Evolutionary conservation across 306 rosid genomes (phyloP).

Genomic region (Hylodesmum podocarpum): DNA sequence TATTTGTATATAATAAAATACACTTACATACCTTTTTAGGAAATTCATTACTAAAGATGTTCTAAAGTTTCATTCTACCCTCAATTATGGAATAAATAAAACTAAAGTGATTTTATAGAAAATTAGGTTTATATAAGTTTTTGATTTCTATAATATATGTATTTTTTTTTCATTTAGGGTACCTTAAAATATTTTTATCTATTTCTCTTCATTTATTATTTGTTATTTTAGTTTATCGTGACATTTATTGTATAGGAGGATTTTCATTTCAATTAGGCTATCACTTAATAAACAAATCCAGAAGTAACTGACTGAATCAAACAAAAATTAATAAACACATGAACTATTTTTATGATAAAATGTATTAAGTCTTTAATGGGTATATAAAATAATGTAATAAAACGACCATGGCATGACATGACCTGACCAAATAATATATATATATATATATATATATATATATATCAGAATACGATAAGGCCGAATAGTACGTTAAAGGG

Average conservation of each 20-base stretch:
- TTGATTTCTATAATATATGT: no score
- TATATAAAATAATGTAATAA: no score
- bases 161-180: background rate
- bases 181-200: background rate
- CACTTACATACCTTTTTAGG: no score
- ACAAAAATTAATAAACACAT: background rate
- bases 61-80: background rate
- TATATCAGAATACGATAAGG: background rate
- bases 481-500: background rate
- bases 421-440: background rate
- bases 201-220: no score
- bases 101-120: background rate
- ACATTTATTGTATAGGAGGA: no score
- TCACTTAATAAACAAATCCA: background rate
- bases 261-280: no score
- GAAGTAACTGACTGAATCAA: background rate
- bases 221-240: no score
- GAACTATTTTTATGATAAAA: no score
- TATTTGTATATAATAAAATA: no score
- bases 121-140: background rate
- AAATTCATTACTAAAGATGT: no score
- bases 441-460: background rate
- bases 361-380: no score
- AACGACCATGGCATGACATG: background rate
- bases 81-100: background rate